These are phyloP conservation scores for Viola pubescens DNA, from an alignment of 441 rosid genomes.

Conservation along the genomic window DNA sequence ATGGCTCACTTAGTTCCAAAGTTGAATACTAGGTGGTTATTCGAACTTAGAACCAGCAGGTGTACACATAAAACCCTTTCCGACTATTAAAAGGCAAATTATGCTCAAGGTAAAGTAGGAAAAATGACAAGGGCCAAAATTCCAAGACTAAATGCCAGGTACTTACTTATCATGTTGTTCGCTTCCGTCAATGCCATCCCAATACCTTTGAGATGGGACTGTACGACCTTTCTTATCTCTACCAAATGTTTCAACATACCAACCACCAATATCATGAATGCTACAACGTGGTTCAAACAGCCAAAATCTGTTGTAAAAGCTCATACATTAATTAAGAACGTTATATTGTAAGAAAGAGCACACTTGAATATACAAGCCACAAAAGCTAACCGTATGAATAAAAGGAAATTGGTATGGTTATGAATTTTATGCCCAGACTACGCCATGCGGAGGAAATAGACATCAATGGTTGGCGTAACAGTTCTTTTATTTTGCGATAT, in stretches of 20 bases:
- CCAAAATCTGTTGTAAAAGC: slow-evolving; percentile 63
- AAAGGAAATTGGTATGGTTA: too few relatives aligned
- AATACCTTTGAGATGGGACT: slow-evolving; percentile 55
- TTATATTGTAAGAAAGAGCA: too few relatives aligned
- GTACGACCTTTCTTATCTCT: slow-evolving; percentile 64
- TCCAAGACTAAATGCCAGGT: not conserved
- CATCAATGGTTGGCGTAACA: too few relatives aligned
- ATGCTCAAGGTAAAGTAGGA: not conserved
- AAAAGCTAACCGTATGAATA: too few relatives aligned
- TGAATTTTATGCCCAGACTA: not conserved
- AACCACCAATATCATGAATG: slow-evolving; percentile 86
- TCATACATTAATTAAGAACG: not conserved
- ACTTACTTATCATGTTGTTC: slow-evolving; percentile 63
- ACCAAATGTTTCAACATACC: slow-evolving; percentile 93
- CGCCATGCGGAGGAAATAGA: too few relatives aligned
- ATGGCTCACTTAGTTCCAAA: too few relatives aligned
- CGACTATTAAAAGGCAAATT: not conserved
- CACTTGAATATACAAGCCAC: too few relatives aligned
- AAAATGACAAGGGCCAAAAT: not conserved
- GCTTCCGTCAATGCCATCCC: slow-evolving; percentile 62
- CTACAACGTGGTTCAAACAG: slow-evolving; percentile 90
- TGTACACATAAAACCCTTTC: not conserved
- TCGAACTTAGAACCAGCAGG: not conserved
- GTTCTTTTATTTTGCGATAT: too few relatives aligned
- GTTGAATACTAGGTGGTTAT: too few relatives aligned